Base-by-base conservation (phyloP, 2,329 filamentous ascomycete species). In the Podosphaera fusca region DNA sequence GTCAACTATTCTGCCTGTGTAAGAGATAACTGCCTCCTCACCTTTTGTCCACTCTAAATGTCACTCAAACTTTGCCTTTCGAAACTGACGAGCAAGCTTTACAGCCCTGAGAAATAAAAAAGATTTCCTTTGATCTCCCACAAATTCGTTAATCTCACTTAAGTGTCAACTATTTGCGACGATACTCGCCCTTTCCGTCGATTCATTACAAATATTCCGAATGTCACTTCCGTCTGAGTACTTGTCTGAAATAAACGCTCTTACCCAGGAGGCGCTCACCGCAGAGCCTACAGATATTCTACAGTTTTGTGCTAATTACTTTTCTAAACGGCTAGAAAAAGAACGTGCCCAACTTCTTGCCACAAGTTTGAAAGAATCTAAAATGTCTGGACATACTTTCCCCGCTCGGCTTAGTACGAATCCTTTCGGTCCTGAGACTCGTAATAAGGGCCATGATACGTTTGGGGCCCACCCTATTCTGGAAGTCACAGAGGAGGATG, bases 381-480 rank as follows among this genome's bases (percentile, higher is more conserved):
- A 63, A 63, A 88, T 89, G 84, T 81, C 87, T 63, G 80, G 81
- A 68, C 81, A 77, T 65, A 80, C 74, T 65, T 92, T 94, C 70
- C 84, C 84, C 58, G 87, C 85, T 69, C 79, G 81, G 54, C 80
- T 81, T 61, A 79, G 77, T 69, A 73, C 74, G 55, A 92, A 89
- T 70, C 86, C 85, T 40, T 89, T 89, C 64, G 82, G 84, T 58
- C 72, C 71, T 61, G 71, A 74, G 58, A 69, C 50, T 42, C 42
- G 45, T 14, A 71, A 40, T 58, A 60, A 40, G 53, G 51, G 55
- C 14, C 61, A 59, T 47, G 63, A 64, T 35, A 58, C 63, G 61
- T 65, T 69, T 59, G 68, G 69, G 63, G 78, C 78, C 70, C 76
- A 76, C 60, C 79, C 85, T 60, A 81, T 90, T 58, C 60, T 62